Conservation (phyloP, 2,329 filamentous ascomycete species). For the Phialemonium atrogriseum region DNA sequence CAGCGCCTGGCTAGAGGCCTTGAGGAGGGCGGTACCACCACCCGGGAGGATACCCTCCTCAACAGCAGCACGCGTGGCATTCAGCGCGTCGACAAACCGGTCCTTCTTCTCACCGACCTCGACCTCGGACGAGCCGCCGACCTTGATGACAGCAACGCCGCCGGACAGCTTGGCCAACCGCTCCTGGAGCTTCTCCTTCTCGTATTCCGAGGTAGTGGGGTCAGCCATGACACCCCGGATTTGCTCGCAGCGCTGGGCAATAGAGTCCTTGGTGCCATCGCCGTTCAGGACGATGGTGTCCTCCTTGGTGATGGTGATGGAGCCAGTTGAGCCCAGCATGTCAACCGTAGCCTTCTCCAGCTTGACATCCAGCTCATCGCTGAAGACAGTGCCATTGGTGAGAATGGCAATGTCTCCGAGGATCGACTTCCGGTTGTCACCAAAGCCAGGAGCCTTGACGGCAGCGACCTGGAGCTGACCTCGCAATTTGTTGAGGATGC, state of each 20-base stretch:
- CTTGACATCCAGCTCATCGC: conserved; percentile 97
- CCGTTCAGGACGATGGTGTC: conserved; percentile 98
- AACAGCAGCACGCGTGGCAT: conserved; percentile 94
- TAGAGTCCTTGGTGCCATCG: conserved; percentile 87
- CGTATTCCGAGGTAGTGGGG: conserved; percentile 92
- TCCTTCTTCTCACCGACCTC: conserved; percentile 99
- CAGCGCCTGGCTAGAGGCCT: conserved; percentile 87
- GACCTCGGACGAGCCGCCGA: conserved; percentile 93
- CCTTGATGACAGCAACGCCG: conserved; percentile 98
- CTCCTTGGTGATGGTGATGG: conserved; percentile 99
- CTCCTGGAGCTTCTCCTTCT: conserved; percentile 99
- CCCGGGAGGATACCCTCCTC: conserved; percentile 98
- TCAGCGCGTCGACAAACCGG: conserved; percentile 95
- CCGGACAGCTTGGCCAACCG: conserved; percentile 98
- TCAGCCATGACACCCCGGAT: conserved; percentile 96
- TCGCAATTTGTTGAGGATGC: conserved; percentile 99
- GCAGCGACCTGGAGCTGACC: conserved; percentile 97
- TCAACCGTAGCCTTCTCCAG: conserved; percentile 95
- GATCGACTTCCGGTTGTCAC: conserved; percentile 99
- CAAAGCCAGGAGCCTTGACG: conserved; percentile 98
- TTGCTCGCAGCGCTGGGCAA: conserved; percentile 95
- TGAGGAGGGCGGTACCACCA: conserved; percentile 95
- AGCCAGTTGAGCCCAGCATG: conserved; percentile 93
- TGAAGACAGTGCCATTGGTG: conserved; percentile 96
- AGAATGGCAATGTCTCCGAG: conserved; percentile 93